These are phyloP conservation scores for Telfairia occidentalis DNA, from an alignment of 331 rosid species.

Conservation along the genomic window DNA sequence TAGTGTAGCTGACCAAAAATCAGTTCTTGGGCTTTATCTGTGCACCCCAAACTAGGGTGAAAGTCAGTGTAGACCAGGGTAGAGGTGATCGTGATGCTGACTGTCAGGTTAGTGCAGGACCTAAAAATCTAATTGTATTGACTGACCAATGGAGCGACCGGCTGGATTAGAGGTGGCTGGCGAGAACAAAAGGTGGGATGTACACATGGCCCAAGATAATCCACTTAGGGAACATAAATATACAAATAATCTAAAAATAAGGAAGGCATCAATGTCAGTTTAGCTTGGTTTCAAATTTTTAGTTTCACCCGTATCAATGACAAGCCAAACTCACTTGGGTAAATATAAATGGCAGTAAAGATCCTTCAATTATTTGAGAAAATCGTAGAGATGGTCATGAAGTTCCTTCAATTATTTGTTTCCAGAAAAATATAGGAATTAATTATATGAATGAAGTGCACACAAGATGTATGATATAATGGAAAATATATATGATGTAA, in stretches of 20 bases:
- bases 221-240: too few species aligned
- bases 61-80: background rate
- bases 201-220: too few species aligned
- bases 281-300: background rate
- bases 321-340: background rate
- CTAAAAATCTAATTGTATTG: background rate
- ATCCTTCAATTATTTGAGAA: background rate
- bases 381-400: background rate
- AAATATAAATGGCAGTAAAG: background rate
- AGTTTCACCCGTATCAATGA: background rate
- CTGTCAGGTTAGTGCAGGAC: background rate
- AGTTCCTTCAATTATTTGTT: background rate
- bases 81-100: background rate
- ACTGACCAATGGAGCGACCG: background rate
- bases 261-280: too few species aligned
- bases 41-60: background rate
- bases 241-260: too few species aligned
- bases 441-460: background rate
- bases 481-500: background rate
- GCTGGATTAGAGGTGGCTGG: background rate
- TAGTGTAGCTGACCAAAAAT: too few species aligned
- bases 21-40: too few species aligned
- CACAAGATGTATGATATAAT: background rate
- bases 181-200: background rate
- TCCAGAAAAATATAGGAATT: background rate